Conservation (phyloP, 768 basidiomycete genomes). For the Sarcodon sp. region DNA sequence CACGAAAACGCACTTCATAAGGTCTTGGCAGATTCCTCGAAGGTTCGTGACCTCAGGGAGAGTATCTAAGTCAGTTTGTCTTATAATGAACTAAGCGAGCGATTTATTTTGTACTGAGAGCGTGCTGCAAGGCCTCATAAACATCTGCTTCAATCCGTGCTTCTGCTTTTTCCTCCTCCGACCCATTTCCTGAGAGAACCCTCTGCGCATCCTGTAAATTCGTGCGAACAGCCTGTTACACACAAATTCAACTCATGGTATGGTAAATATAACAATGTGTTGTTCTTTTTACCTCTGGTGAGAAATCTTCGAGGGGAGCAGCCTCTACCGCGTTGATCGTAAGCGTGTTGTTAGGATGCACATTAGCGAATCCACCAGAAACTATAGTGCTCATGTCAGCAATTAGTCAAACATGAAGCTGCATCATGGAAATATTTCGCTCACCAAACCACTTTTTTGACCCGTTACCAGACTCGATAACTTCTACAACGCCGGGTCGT, state of each 20-base stretch:
- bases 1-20: no score
- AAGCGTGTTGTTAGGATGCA: slow-evolving; percentile 93
- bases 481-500: slow-evolving; percentile 88
- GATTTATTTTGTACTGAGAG: slow-evolving; percentile 41
- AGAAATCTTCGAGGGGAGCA: slow-evolving; percentile 84
- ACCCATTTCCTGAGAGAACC: slow-evolving; percentile 69
- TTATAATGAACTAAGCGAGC: background rate
- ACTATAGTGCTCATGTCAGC: slow-evolving; percentile 31
- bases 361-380: slow-evolving; percentile 93
- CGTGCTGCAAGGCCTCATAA: slow-evolving; percentile 89
- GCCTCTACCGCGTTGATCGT: slow-evolving; percentile 98
- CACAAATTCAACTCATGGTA: background rate
- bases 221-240: slow-evolving; percentile 67
- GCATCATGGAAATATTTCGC: slow-evolving; percentile 15
- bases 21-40: no score
- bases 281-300: slow-evolving; percentile 55
- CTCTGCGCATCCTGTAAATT: slow-evolving; percentile 84
- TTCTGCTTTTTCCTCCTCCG: slow-evolving; percentile 89
- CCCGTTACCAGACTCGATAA: slow-evolving; percentile 66
- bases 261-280: slow-evolving; percentile 2
- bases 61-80: no score
- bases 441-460: slow-evolving; percentile 97
- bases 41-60: no score
- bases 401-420: background rate
- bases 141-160: slow-evolving; percentile 93